Evolutionary conservation across 768 basidiomycete species (phyloP).

Genomic region (Mycena polygramma): DNA sequence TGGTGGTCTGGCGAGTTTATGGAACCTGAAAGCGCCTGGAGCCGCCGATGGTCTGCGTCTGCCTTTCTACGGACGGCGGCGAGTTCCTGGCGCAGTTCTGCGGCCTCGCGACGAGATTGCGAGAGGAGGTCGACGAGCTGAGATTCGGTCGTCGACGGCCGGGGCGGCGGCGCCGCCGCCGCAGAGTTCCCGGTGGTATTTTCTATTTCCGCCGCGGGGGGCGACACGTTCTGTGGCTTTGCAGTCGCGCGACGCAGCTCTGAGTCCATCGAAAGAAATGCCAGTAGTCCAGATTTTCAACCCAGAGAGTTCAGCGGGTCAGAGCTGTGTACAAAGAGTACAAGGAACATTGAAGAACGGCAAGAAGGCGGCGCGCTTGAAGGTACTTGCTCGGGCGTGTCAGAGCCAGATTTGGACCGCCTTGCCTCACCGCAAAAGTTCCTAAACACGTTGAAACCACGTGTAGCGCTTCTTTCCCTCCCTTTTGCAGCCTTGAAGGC

Average conservation of each 20-base stretch:
- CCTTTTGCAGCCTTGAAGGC: constrained; percentile 26
- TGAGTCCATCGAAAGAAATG: constrained; percentile 8
- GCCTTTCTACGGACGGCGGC: constrained; percentile 28
- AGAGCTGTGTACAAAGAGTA: constrained; percentile 11
- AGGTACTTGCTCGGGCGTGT: constrained; percentile 21
- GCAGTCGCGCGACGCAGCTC: not conserved
- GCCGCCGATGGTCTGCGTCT: constrained; percentile 27
- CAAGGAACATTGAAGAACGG: constrained; percentile 30
- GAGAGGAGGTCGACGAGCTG: constrained; percentile 30
- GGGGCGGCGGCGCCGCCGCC: too few relatives aligned
- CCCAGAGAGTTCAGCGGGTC: not conserved
- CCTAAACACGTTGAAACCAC: constrained; percentile 28
- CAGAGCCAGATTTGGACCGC: constrained; percentile 31
- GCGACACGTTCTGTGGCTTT: not conserved
- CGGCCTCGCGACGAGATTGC: constrained; percentile 33
- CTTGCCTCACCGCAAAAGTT: constrained; percentile 23
- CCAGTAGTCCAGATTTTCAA: constrained; percentile 1
- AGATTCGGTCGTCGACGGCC: constrained; percentile 17
- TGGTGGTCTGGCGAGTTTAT: constrained; percentile 15
- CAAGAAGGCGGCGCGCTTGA: constrained; percentile 29
- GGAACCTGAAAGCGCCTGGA: constrained; percentile 21
- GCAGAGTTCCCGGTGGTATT: constrained; percentile 17
- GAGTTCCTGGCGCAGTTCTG: constrained; percentile 29
- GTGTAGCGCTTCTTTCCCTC: constrained; percentile 11
- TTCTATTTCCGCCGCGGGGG: constrained; percentile 26